Evolutionary conservation across 2,329 filamentous ascomycete genomes (phyloP).

Genomic region (Xylaria sp.): DNA sequence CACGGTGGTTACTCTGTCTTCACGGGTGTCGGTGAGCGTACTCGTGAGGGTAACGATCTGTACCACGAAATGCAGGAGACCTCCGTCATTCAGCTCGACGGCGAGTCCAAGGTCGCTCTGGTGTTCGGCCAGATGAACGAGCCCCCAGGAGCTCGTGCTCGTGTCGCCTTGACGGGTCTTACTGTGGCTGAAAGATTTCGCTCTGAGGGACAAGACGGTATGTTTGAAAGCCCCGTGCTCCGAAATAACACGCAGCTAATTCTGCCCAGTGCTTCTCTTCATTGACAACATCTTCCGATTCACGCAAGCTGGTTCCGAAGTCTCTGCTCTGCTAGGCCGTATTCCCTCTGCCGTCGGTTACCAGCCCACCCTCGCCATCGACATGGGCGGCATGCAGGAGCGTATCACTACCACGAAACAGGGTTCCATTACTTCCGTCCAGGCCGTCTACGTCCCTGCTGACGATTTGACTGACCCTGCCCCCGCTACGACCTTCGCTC

Average conservation of each 20-base stretch:
- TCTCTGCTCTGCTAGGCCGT: slow-evolving; percentile 98
- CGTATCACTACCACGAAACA: slow-evolving; percentile 99
- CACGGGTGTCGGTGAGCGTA: slow-evolving; percentile 99
- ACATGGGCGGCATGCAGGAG: slow-evolving; percentile 99
- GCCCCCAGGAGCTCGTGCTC: slow-evolving; percentile 98
- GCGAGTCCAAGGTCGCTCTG: slow-evolving; percentile 98
- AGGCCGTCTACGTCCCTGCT: slow-evolving; percentile 99
- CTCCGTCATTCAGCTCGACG: slow-evolving; percentile 98
- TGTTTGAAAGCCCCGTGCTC: slow-evolving; percentile 47
- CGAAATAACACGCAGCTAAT: slow-evolving; percentile 25
- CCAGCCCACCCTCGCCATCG: slow-evolving; percentile 97
- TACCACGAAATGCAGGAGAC: slow-evolving; percentile 99
- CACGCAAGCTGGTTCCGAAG: slow-evolving; percentile 99
- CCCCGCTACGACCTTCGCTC: slow-evolving; percentile 98
- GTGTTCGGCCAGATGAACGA: slow-evolving; percentile 99
- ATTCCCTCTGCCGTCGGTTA: slow-evolving; percentile 99
- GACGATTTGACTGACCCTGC: slow-evolving; percentile 99
- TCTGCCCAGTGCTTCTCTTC: slow-evolving; percentile 84
- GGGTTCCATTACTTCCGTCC: slow-evolving; percentile 99
- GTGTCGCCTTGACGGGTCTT: slow-evolving; percentile 92
- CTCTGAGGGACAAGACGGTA: slow-evolving; percentile 85
- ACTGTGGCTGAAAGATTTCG: slow-evolving; percentile 88
- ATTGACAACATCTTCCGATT: slow-evolving; percentile 99
- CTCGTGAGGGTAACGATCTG: slow-evolving; percentile 99
- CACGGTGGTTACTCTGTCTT: slow-evolving; percentile 99